These are phyloP conservation scores for Neltuma alba DNA, from an alignment of 306 rosid species.

Conservation along the genomic window DNA sequence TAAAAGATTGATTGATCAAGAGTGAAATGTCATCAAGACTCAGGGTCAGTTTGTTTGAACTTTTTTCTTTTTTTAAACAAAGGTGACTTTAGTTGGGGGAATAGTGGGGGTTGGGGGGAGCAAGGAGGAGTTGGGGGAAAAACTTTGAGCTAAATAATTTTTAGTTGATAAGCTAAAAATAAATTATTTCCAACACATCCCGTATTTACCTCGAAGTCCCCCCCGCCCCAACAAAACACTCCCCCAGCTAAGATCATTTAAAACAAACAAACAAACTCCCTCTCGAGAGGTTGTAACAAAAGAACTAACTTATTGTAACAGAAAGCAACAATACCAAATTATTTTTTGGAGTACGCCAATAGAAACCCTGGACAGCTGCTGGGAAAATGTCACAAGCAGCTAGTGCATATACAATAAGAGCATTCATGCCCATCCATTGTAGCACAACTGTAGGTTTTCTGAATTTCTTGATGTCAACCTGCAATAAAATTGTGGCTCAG, in stretches of 20 bases:
- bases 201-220: no score
- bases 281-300: neutral
- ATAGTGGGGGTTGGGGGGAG: no score
- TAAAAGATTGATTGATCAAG: neutral
- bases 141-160: neutral
- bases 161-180: no score
- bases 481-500: constrained; percentile 32
- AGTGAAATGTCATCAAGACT: neutral
- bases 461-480: constrained; percentile 62
- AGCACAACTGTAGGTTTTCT: constrained; percentile 63
- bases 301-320: constrained; percentile 15
- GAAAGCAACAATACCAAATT: constrained; percentile 58
- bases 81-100: neutral
- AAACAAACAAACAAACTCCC: neutral
- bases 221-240: no score
- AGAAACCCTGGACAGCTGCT: constrained; percentile 73
- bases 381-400: constrained; percentile 81
- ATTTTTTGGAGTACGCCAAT: constrained; percentile 71
- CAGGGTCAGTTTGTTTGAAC: neutral
- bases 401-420: constrained; percentile 68
- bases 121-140: neutral
- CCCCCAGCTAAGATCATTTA: neutral
- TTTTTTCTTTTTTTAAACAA: neutral
- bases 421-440: constrained; percentile 86
- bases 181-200: neutral